Percentiles rank a stretch among this genome's conserved stretches.
These are phyloP conservation scores for Nitzschia inconspicua DNA, from an alignment of 108 stramenopile species.

Conservation along the genomic window DNA sequence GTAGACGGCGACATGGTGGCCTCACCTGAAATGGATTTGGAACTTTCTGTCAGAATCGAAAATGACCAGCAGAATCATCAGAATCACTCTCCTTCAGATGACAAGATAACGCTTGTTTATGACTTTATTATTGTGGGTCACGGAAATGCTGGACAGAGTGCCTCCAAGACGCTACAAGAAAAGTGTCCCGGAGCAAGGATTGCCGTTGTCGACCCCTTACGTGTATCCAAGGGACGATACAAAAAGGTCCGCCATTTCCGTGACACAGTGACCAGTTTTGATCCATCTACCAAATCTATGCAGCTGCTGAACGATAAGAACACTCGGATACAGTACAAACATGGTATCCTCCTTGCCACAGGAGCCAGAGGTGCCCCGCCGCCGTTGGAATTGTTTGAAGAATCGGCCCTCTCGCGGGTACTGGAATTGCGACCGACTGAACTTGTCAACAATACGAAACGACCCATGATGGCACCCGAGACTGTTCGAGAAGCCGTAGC, in stretches of 20 bases:
- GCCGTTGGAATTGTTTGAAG: slow-evolving; percentile 57
- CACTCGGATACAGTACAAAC: slow-evolving; percentile 46
- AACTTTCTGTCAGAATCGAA: too few relatives aligned
- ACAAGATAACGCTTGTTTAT: slow-evolving; percentile 12
- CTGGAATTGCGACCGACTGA: slow-evolving; percentile 63
- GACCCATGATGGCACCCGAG: slow-evolving; percentile 27
- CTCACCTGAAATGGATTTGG: too few relatives aligned
- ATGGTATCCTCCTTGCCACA: slow-evolving; percentile 75
- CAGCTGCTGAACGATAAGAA: slow-evolving; percentile 9
- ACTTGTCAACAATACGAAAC: slow-evolving; percentile 27
- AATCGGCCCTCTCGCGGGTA: slow-evolving; percentile 40
- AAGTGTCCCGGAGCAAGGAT: slow-evolving; percentile 47
- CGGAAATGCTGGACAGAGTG: slow-evolving; percentile 55
- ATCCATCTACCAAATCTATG: slow-evolving; percentile 34
- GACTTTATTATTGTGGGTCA: slow-evolving; percentile 63
- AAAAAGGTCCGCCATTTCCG: slow-evolving; percentile 14
- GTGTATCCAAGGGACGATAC: slow-evolving; percentile 2
- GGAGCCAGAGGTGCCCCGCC: slow-evolving; percentile 80
- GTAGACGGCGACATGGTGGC: too few relatives aligned
- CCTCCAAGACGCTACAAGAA: slow-evolving; percentile 31
- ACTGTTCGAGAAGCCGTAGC: slow-evolving; percentile 11
- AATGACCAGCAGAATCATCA: too few relatives aligned
- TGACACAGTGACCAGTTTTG: slow-evolving; percentile 29
- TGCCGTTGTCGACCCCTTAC: slow-evolving; percentile 51
- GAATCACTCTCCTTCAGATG: too few relatives aligned